Conservation (phyloP, 768 basidiomycete genomes). For the Podaxis rugospora region DNA sequence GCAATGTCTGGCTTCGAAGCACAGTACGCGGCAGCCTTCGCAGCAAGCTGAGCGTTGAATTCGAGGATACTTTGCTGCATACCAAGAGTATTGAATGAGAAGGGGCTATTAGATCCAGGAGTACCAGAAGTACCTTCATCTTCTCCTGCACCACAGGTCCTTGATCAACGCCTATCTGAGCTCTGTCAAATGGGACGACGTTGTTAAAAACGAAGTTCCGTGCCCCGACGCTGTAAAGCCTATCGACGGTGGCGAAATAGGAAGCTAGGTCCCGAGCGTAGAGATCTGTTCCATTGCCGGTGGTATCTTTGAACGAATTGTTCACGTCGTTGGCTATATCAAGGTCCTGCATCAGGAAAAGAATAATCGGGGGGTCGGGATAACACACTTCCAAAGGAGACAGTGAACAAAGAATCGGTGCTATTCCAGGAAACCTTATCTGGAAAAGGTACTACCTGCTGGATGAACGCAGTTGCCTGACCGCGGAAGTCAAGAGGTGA, state of each 20-base stretch:
- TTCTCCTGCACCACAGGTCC: constrained; percentile 15
- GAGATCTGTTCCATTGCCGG: constrained; percentile 16
- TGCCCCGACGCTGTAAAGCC: constrained; percentile 17
- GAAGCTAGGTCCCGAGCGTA: constrained; percentile 16
- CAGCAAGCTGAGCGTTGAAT: constrained; percentile 17
- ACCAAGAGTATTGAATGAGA: background rate
- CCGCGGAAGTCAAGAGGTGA: constrained; percentile 19
- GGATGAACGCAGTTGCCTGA: constrained; percentile 17
- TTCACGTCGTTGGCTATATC: constrained; percentile 20
- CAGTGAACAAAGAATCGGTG: constrained; percentile 16
- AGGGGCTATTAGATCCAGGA: background rate
- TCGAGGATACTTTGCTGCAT: constrained; percentile 16
- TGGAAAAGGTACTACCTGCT: constrained; percentile 15
- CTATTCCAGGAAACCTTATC: constrained; percentile 17
- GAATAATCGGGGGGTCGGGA: background rate
- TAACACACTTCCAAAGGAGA: constrained; percentile 20
- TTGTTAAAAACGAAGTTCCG: constrained; percentile 21
- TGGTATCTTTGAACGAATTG: constrained; percentile 15
- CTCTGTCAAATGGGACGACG: constrained; percentile 20
- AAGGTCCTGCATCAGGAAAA: background rate
- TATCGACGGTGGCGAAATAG: constrained; percentile 18
- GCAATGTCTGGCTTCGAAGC: constrained; percentile 14
- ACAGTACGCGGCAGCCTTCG: constrained; percentile 15
- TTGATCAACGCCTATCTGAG: constrained; percentile 14
- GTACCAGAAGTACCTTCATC: constrained; percentile 13